Evolutionary conservation across 2,329 filamentous ascomycete genomes (phyloP), one percentile per base, ranked within the genome.

Genomic region (Penicillium aurantiogriseum): DNA sequence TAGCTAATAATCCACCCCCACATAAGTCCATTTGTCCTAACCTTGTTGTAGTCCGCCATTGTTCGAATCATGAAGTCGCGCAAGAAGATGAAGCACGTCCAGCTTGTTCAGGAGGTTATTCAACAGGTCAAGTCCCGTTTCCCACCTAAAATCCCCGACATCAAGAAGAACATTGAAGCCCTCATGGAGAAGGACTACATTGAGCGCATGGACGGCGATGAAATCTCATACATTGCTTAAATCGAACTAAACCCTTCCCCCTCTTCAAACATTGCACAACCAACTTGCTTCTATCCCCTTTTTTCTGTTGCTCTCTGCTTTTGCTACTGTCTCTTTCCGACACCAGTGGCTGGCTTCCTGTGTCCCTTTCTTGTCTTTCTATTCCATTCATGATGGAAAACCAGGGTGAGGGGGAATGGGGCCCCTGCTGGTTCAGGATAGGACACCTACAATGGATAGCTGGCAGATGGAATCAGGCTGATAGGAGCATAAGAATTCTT

Each of bases 141-240:
- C 77, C 87, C 92, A 57, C 94, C 94, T 40, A 96, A 96, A 79
- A 85, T 99, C 31, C 83, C 86, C 17, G 94, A 99, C 68, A 99
- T 99, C 84, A 99, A 99, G 82, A 99, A 97, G 81, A 97, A 94
- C 77, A 97, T 99, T 74, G 94, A 99, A 77, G 96, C 96, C 63
- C 83, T 99, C 40, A 88, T 99, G 63, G 94, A 99, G 81, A 99
- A 99, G 82, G 94, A 99, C 76, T 99, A 99, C 71, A 85, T 99
- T 48, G 94, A 99, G 81, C 90, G 94, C 56, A 80, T 97, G 57
- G 94, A 97, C 47, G 92, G 91, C 54, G 94, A 97, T 71, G 92
- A 97, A 72, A 84, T 99, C 59, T 91, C 93, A 56, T 97, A 97
- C 76, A 86, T 97, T 64, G 93, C 93, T 68, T 97, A 85, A 84